These are phyloP conservation scores for Annona cherimola DNA, from an alignment of 164 flowering plant genomes.

Conservation along the genomic window DNA sequence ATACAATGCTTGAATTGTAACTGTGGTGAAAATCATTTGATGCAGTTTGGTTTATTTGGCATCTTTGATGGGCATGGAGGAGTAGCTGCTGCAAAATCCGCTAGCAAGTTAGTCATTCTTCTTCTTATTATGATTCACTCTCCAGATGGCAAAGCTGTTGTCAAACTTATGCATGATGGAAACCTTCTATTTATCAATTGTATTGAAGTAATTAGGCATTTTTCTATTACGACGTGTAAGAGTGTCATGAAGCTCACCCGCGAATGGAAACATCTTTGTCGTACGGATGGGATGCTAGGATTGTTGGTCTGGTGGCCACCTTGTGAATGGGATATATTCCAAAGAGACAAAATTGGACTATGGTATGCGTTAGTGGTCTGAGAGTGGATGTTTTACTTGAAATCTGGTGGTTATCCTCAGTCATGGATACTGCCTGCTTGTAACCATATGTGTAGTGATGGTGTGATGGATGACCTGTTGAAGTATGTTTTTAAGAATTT, in stretches of 20 bases:
- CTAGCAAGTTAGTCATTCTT: conserved; percentile 63
- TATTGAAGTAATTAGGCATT: neutral
- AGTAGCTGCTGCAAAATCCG: conserved; percentile 75
- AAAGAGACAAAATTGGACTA: neutral
- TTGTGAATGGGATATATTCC: neutral
- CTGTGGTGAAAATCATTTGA: conserved; percentile 2
- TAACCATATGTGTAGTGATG: neutral
- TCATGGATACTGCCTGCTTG: neutral
- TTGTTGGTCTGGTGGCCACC: neutral
- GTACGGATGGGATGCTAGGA: neutral
- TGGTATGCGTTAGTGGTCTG: neutral
- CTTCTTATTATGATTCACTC: conserved; percentile 2
- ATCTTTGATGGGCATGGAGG: conserved; percentile 99
- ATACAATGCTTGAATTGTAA: neutral
- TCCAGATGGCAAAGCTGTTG: neutral
- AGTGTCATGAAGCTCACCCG: neutral
- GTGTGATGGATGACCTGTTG: neutral
- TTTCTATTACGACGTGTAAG: neutral
- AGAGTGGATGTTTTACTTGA: neutral
- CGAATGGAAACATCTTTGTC: neutral
- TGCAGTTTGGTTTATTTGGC: conserved; percentile 95
- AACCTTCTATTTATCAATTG: neutral
- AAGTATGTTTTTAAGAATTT: neutral
- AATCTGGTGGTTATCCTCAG: neutral
- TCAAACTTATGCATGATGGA: neutral